A percentile compares a stretch with the other conserved stretches of the same genome.
phyloP scores from a whole-genome alignment of 1,284 basidiomycete species.

The Marasmius sp. region DNA sequence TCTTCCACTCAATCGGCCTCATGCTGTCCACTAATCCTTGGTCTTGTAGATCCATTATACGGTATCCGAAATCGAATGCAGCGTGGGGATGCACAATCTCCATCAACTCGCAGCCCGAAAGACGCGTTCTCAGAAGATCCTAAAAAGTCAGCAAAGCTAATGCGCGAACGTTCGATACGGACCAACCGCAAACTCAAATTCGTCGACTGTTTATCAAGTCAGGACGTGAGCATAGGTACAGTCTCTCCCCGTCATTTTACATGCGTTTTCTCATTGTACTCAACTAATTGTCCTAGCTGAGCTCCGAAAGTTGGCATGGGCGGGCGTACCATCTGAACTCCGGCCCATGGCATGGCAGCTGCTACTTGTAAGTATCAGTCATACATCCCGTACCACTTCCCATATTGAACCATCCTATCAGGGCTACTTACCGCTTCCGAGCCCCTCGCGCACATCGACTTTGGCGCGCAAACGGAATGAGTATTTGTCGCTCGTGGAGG shows the following conservation, averaged over 20 bases:
- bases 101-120: conserved; percentile 22
- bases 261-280: conserved; percentile 1
- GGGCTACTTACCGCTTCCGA: conserved; percentile 91
- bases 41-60: conserved; percentile 55
- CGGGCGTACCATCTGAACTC: conserved; percentile 86
- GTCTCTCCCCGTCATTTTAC: conserved; percentile 21
- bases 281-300: conserved; percentile 49
- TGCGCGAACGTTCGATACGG: conserved; percentile 73
- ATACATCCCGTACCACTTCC: neutral
- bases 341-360: conserved; percentile 95
- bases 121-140: conserved; percentile 27
- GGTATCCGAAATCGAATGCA: conserved; percentile 45
- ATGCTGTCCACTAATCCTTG: conserved; percentile 8
- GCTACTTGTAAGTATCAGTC: conserved; percentile 67
- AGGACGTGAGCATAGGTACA: conserved; percentile 76
- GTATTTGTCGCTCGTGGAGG: conserved; percentile 85
- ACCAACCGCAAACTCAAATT: conserved; percentile 74
- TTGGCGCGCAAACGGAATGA: conserved; percentile 90
- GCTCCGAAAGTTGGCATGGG: conserved; percentile 92
- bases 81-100: conserved; percentile 35
- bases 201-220: conserved; percentile 64
- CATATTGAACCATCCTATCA: conserved; percentile 28
- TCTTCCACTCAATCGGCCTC: conserved; percentile 17
- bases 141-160: conserved; percentile 57
- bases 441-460: conserved; percentile 74